Evolutionary conservation across 2,329 filamentous ascomycete genomes (phyloP).

Genomic region (Bimuria novae-zelandiae): DNA sequence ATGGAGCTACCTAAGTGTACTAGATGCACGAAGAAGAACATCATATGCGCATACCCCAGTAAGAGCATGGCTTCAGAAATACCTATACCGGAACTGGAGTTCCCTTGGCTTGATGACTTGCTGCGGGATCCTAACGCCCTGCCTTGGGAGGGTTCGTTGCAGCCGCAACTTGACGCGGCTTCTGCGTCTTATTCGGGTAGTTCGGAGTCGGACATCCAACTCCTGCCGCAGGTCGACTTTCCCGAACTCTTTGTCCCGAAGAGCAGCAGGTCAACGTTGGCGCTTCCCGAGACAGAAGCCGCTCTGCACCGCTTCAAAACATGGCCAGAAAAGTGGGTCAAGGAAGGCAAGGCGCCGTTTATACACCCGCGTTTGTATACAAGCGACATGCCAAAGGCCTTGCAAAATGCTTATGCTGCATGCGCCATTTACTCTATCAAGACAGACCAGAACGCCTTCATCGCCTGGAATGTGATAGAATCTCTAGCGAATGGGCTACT

Average conservation of each 20-base stretch:
- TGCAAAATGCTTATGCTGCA: slow-evolving; percentile 21
- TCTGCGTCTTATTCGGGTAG: background rate
- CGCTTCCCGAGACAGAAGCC: slow-evolving; percentile 19
- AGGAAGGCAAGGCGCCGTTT: slow-evolving; percentile 18
- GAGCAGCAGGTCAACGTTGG: slow-evolving; percentile 10
- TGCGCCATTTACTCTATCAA: slow-evolving; percentile 20
- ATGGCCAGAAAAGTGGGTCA: slow-evolving; percentile 20
- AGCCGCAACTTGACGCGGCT: slow-evolving; percentile 9
- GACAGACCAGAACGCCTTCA: slow-evolving; percentile 9
- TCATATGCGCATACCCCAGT: slow-evolving; percentile 12
- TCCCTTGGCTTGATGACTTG: slow-evolving; percentile 23
- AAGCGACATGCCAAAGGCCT: slow-evolving; percentile 7
- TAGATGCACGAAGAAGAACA: slow-evolving; percentile 14
- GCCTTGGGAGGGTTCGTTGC: slow-evolving; percentile 19
- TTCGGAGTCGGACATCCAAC: background rate
- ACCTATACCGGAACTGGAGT: slow-evolving; percentile 19
- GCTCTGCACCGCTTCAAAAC: slow-evolving; percentile 22
- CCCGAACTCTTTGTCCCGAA: too few species aligned
- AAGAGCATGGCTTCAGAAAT: background rate
- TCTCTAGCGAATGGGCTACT: slow-evolving; percentile 15
- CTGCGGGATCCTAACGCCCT: slow-evolving; percentile 14
- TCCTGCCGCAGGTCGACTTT: background rate
- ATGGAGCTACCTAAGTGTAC: slow-evolving; percentile 14
- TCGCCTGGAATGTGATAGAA: slow-evolving; percentile 18
- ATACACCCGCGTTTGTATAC: slow-evolving; percentile 19